These are phyloP conservation scores for Ogataea hybrid DNA, from an alignment of 1,139 yeast genomes.

Conservation along the genomic window DNA sequence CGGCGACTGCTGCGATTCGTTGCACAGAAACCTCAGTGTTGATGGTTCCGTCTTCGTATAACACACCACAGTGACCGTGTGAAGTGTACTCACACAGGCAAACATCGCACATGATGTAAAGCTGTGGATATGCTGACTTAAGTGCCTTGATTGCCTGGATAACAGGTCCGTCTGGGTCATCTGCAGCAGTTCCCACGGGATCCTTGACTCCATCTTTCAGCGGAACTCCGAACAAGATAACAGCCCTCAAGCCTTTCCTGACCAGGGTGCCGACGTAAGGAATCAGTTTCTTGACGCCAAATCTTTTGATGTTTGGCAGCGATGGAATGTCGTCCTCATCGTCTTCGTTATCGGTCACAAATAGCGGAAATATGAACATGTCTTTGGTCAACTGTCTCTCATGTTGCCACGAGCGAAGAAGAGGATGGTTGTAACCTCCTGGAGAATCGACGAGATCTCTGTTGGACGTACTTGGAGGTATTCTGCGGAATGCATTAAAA, in stretches of 20 bases:
- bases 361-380: slow-evolving; percentile 92
- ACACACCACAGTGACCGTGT: slow-evolving; percentile 96
- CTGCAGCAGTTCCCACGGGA: slow-evolving; percentile 83
- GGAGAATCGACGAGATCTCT: slow-evolving; percentile 71
- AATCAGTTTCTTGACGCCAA: slow-evolving; percentile 76
- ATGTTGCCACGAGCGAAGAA: slow-evolving; percentile 87
- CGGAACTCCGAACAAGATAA: slow-evolving; percentile 91
- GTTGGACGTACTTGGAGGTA: slow-evolving; percentile 58
- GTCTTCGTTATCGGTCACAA: slow-evolving; percentile 77
- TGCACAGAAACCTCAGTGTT: slow-evolving; percentile 73
- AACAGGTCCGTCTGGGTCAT: slow-evolving; percentile 96
- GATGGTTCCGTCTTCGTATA: slow-evolving; percentile 81
- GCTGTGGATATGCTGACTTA: slow-evolving; percentile 65
- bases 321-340: slow-evolving; percentile 74
- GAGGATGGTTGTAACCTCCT: slow-evolving; percentile 95
- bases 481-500: slow-evolving; percentile 45
- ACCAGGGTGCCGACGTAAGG: slow-evolving; percentile 72
- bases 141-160: slow-evolving; percentile 72
- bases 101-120: slow-evolving; percentile 90
- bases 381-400: slow-evolving; percentile 78
- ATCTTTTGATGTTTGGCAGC: slow-evolving; percentile 84
- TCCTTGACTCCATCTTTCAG: slow-evolving; percentile 74
- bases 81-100: slow-evolving; percentile 95
- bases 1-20: slow-evolving; percentile 92
- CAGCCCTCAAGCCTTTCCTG: slow-evolving; percentile 79